Evolutionary conservation across 2,329 filamentous ascomycete species (phyloP).

Genomic region (Monosporascus sp.): DNA sequence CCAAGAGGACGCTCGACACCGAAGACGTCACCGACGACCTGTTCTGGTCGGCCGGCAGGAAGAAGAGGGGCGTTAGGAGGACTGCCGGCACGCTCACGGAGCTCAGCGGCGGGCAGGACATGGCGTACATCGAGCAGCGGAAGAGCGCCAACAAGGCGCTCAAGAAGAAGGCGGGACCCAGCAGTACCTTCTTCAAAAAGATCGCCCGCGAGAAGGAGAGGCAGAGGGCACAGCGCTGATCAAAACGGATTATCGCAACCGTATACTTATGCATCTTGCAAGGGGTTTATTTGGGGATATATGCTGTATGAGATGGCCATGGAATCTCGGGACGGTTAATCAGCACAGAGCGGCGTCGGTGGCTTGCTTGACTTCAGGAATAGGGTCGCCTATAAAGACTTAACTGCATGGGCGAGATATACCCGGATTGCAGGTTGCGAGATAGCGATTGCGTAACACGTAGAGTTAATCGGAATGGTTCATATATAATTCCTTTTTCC

Average conservation of each 20-base stretch:
- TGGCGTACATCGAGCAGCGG: slow-evolving; percentile 91
- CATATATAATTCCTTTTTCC: too few relatives aligned
- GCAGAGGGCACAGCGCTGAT: slow-evolving; percentile 25
- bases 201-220: slow-evolving; percentile 57
- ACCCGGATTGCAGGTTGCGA: background rate
- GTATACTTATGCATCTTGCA: slow-evolving; percentile 2
- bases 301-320: background rate
- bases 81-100: slow-evolving; percentile 83
- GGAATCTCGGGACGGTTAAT: background rate
- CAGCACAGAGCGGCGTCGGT: background rate
- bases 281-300: background rate
- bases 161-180: slow-evolving; percentile 56
- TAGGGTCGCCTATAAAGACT: background rate
- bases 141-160: slow-evolving; percentile 64
- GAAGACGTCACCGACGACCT: slow-evolving; percentile 56
- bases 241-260: background rate
- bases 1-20: slow-evolving; percentile 53
- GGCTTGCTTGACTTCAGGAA: background rate
- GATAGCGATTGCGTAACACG: background rate
- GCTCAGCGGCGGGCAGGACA: slow-evolving; percentile 86
- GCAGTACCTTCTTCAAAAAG: slow-evolving; percentile 62
- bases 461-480: background rate
- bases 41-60: slow-evolving; percentile 27
- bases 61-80: slow-evolving; percentile 60
- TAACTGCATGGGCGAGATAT: background rate